These are phyloP conservation scores for Pseudotsuga menziesii DNA, from an alignment of 75 land plant genomes.

Conservation along the genomic window DNA sequence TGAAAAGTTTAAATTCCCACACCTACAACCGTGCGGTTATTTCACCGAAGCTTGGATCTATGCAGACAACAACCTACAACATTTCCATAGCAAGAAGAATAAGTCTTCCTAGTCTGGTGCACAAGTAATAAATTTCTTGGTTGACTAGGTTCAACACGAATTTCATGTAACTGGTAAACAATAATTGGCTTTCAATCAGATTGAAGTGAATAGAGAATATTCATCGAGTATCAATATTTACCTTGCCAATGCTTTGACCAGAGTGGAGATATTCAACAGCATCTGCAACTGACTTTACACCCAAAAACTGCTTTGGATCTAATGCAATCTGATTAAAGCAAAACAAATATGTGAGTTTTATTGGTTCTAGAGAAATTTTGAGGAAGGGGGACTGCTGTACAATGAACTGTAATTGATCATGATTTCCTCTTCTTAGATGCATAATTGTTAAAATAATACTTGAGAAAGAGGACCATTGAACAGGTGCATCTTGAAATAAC, in stretches of 20 bases:
- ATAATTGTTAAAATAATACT: neutral
- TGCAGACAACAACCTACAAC: slow-evolving; percentile 67
- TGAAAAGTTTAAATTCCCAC: neutral
- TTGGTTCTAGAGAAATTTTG: neutral
- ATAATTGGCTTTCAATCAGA: neutral
- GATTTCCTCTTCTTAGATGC: neutral
- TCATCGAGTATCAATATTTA: slow-evolving; percentile 13
- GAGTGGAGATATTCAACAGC: slow-evolving; percentile 98
- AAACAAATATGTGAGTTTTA: neutral
- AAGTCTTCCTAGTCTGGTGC: neutral
- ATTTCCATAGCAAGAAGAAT: neutral
- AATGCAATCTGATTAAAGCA: slow-evolving; percentile 47
- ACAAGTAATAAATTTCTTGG: neutral
- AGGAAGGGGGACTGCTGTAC: neutral
- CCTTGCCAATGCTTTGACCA: slow-evolving; percentile 93
- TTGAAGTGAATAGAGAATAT: neutral
- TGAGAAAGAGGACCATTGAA: neutral
- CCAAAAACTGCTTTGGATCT: slow-evolving; percentile 74
- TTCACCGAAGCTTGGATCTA: slow-evolving; percentile 52
- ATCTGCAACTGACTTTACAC: slow-evolving; percentile 74
- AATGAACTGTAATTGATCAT: neutral
- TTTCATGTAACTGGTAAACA: neutral
- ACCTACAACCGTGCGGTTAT: slow-evolving; percentile 14
- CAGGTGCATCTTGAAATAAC: neutral
- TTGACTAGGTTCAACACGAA: neutral